phyloP scores from a whole-genome alignment of 208 protist genomes.

The Naegleria gruberi region DNA sequence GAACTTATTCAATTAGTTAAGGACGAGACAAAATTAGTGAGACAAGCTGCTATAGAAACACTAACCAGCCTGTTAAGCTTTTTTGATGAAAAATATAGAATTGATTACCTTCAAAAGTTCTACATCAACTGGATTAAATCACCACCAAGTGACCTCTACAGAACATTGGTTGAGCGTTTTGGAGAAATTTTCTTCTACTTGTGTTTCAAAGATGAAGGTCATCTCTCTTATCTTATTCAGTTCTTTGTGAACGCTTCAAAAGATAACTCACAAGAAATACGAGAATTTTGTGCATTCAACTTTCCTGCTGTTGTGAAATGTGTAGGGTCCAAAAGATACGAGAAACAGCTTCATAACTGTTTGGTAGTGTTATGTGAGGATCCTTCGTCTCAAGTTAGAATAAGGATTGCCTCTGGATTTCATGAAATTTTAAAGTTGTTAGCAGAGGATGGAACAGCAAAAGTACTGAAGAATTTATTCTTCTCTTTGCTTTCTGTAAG shows the following conservation, averaged over 20 bases:
- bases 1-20: background rate
- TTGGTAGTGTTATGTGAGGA: background rate
- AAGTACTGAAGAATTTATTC: background rate
- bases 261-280: too few species aligned
- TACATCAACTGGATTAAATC: background rate
- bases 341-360: background rate
- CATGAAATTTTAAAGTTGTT: background rate
- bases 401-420: constrained; percentile 5
- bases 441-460: background rate
- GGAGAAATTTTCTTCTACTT: constrained; percentile 1
- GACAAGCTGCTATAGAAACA: background rate
- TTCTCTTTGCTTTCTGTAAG: background rate
- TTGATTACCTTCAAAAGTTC: background rate
- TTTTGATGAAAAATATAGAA: background rate
- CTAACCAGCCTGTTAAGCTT: background rate
- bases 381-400: background rate
- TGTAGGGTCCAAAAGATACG: background rate
- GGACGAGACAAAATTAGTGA: background rate
- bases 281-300: background rate
- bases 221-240: background rate
- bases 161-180: background rate
- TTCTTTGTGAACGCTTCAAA: background rate
- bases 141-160: background rate
- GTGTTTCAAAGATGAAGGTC: background rate
- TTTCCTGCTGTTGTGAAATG: background rate